phyloP scores from a whole-genome alignment of 208 protist species.

The Balamuthia mandrillaris region DNA sequence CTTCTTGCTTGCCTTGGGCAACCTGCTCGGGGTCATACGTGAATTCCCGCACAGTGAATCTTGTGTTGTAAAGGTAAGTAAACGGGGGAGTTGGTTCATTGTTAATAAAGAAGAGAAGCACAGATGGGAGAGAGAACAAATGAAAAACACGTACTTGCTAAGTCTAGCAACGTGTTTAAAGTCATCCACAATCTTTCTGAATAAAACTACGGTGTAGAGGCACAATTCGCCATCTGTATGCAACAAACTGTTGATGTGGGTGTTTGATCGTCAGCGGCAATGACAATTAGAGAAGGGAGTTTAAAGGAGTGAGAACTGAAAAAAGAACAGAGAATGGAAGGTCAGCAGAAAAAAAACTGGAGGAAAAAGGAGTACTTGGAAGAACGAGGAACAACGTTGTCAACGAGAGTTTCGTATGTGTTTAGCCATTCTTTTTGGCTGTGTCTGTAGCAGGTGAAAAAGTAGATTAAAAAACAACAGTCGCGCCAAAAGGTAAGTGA shows the following conservation, averaged over 20 bases:
- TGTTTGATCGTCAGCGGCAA: neutral
- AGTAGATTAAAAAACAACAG: neutral
- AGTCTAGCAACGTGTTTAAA: slow-evolving; percentile 55
- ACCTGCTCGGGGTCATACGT: slow-evolving; percentile 41
- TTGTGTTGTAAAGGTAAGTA: neutral
- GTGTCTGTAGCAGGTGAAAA: neutral
- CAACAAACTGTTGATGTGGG: neutral
- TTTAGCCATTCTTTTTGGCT: slow-evolving; percentile 53
- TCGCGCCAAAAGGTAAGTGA: neutral
- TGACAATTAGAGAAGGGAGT: neutral
- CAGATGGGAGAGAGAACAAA: neutral
- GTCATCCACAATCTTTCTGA: slow-evolving; percentile 57
- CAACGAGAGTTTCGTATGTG: slow-evolving; percentile 53
- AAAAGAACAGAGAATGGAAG: no score
- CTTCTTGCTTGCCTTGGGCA: slow-evolving; percentile 46
- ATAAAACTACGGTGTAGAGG: slow-evolving; percentile 54
- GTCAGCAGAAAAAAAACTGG: neutral
- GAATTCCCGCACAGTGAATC: slow-evolving; percentile 51
- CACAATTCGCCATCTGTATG: neutral
- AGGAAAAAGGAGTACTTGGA: neutral
- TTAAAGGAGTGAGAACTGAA: neutral
- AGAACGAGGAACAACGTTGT: slow-evolving; percentile 62
- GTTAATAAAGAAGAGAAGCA: no score
- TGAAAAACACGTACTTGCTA: slow-evolving; percentile 44
- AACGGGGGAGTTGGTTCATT: neutral